phyloP scores from a whole-genome alignment of 495 filamentous ascomycete species.

The Aspergillus ellipticus region DNA sequence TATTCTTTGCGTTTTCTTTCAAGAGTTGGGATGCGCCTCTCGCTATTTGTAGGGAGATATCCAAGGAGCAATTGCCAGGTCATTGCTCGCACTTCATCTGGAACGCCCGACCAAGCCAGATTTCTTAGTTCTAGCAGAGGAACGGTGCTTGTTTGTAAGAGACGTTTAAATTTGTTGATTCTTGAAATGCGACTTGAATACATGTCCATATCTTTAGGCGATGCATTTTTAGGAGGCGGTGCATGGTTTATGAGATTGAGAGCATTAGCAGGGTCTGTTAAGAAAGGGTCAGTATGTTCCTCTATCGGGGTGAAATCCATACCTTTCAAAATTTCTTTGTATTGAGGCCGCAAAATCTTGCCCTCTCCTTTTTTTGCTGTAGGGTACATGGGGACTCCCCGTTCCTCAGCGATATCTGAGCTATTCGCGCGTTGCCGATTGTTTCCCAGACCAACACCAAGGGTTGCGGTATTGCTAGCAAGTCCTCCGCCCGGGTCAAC shows the following conservation, averaged over 20 bases:
- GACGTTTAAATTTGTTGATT: conserved; percentile 98
- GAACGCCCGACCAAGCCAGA: conserved; percentile 88
- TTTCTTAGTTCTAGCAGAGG: conserved; percentile 77
- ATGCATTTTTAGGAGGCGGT: conserved; percentile 66
- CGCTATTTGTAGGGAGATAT: conserved; percentile 91
- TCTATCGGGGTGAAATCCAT: conserved; percentile 17
- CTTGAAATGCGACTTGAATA: conserved; percentile 84
- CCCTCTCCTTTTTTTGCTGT: conserved; percentile 81
- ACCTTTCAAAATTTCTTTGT: conserved; percentile 90
- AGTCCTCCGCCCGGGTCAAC: conserved; percentile 41
- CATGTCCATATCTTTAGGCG: conserved; percentile 78
- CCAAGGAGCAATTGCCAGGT: conserved; percentile 95
- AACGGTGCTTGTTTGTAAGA: conserved; percentile 87
- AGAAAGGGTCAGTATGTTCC: background rate
- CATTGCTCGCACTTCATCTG: conserved; percentile 94
- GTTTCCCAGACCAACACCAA: conserved; percentile 30
- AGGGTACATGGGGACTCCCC: conserved; percentile 83
- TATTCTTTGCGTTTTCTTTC: conserved; percentile 97
- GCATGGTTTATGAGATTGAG: conserved; percentile 91
- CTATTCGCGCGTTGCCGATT: conserved; percentile 62
- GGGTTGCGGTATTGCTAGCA: conserved; percentile 25
- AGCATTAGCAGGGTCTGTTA: conserved; percentile 84
- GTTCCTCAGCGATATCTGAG: conserved; percentile 86
- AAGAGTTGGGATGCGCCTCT: conserved; percentile 82
- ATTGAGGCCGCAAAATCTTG: conserved; percentile 94